These are phyloP conservation scores for Phyllosticta citrichinensis DNA, from an alignment of 2,329 filamentous ascomycete species.

Conservation along the genomic window DNA sequence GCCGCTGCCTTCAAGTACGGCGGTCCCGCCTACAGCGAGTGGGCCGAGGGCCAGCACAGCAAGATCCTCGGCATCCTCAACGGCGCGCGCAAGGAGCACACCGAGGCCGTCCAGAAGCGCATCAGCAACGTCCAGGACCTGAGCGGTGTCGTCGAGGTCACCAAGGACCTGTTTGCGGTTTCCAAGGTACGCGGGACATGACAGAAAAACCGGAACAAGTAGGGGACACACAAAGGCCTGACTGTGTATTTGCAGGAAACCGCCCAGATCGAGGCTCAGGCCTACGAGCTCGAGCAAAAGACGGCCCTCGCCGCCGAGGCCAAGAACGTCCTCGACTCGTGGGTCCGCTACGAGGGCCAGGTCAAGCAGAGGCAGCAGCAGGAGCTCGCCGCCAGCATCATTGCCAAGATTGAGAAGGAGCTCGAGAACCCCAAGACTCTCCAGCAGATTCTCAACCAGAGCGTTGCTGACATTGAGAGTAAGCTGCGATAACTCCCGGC, in stretches of 20 bases:
- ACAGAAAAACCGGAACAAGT: neutral
- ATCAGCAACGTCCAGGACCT: slow-evolving; percentile 94
- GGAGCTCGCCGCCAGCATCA: slow-evolving; percentile 86
- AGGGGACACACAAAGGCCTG: slow-evolving; percentile 14
- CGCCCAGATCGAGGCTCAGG: slow-evolving; percentile 87
- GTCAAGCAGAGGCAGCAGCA: slow-evolving; percentile 98
- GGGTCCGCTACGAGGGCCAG: slow-evolving; percentile 97
- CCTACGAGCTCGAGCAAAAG: slow-evolving; percentile 94
- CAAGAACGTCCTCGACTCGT: slow-evolving; percentile 91
- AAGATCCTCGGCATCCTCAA: slow-evolving; percentile 96
- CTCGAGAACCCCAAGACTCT: slow-evolving; percentile 95
- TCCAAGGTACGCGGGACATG: slow-evolving; percentile 64
- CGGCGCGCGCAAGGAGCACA: slow-evolving; percentile 88
- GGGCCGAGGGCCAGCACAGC: slow-evolving; percentile 78
- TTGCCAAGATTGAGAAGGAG: slow-evolving; percentile 98
- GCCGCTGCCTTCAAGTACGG: slow-evolving; percentile 85
- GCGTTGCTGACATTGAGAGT: slow-evolving; percentile 94
- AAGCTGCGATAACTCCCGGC: slow-evolving; percentile 27
- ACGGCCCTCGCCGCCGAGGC: slow-evolving; percentile 87
- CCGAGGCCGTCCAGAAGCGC: slow-evolving; percentile 84
- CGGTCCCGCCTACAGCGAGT: slow-evolving; percentile 83
- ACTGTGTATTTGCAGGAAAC: slow-evolving; percentile 60
- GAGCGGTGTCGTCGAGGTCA: slow-evolving; percentile 86
- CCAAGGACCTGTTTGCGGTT: slow-evolving; percentile 93
- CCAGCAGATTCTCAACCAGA: slow-evolving; percentile 97